Conservation (phyloP, 768 basidiomycete species). For the Boletus reticulatus region DNA sequence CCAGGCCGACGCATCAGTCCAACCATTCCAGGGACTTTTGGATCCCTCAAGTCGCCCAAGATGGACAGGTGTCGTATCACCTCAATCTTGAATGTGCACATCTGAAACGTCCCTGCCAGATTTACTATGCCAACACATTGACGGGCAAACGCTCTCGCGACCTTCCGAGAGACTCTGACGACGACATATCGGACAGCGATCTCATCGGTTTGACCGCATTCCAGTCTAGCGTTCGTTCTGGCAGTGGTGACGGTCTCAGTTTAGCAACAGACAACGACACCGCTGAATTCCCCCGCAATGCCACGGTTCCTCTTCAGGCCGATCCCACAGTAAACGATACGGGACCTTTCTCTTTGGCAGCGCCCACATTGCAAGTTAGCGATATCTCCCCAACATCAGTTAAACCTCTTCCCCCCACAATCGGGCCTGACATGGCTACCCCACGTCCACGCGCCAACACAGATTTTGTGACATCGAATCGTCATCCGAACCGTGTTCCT, state of each 20-base stretch:
- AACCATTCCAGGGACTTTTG: slow-evolving; percentile 68
- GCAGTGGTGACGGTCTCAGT: slow-evolving; percentile 47
- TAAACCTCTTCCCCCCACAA: slow-evolving; percentile 6
- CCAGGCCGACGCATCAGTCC: slow-evolving; percentile 1
- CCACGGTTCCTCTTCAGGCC: background rate
- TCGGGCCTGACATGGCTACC: background rate
- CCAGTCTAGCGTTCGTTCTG: slow-evolving; percentile 50
- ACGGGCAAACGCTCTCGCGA: slow-evolving; percentile 80
- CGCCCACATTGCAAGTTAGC: background rate
- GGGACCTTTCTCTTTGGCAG: background rate
- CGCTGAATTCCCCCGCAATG: background rate
- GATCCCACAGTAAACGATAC: background rate
- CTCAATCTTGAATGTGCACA: background rate
- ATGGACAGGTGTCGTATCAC: slow-evolving; percentile 66
- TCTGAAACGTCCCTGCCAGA: slow-evolving; percentile 42
- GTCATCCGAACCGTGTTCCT: slow-evolving; percentile 8
- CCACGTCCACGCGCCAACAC: slow-evolving; percentile 28
- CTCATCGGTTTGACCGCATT: slow-evolving; percentile 50
- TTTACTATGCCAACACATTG: slow-evolving; percentile 89
- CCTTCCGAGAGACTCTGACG: slow-evolving; percentile 66
- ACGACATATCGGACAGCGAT: slow-evolving; percentile 55
- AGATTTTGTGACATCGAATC: slow-evolving; percentile 12
- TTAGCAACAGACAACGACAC: slow-evolving; percentile 31
- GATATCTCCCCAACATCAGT: background rate
- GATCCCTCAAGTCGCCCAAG: slow-evolving; percentile 80